Evolutionary conservation across 371 early-diverging fungal species (phyloP).

Genomic region (Apophysomyces trapeziformis): DNA sequence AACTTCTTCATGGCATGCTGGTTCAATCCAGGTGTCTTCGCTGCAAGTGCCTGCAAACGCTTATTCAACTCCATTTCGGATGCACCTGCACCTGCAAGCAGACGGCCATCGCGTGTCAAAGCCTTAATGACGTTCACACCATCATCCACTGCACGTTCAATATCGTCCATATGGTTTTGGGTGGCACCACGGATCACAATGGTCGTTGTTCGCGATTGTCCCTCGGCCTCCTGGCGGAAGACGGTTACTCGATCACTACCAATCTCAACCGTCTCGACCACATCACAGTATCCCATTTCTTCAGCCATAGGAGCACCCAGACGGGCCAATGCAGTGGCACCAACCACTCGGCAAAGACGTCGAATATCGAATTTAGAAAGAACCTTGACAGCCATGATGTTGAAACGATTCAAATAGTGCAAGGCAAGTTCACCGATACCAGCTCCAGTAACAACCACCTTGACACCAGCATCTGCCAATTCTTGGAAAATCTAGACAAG

Average conservation of each 20-base stretch:
- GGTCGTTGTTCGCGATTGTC: slow-evolving; percentile 87
- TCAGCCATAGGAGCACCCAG: slow-evolving; percentile 94
- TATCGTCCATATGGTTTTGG: slow-evolving; percentile 96
- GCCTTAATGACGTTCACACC: slow-evolving; percentile 98
- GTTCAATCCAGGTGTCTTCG: slow-evolving; percentile 93
- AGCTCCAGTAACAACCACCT: slow-evolving; percentile 91
- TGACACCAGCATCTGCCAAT: slow-evolving; percentile 91
- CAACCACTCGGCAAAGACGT: slow-evolving; percentile 91
- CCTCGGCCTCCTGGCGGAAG: slow-evolving; percentile 85
- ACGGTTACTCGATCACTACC: slow-evolving; percentile 97
- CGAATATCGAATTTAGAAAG: slow-evolving; percentile 96
- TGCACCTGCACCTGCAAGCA: slow-evolving; percentile 97
- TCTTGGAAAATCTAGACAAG: slow-evolving; percentile 71
- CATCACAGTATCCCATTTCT: slow-evolving; percentile 97
- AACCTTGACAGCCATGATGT: slow-evolving; percentile 90
- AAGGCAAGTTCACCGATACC: slow-evolving; percentile 93
- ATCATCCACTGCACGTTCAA: slow-evolving; percentile 98
- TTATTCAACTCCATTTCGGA: slow-evolving; percentile 93
- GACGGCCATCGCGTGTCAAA: slow-evolving; percentile 83
- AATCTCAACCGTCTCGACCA: slow-evolving; percentile 95
- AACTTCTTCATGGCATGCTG: slow-evolving; percentile 97
- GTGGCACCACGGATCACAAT: slow-evolving; percentile 98
- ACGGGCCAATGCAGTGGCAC: slow-evolving; percentile 93
- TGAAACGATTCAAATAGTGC: slow-evolving; percentile 93
- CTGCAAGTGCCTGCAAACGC: slow-evolving; percentile 69